Conservation (phyloP, 1,284 basidiomycete species). For the Cutaneotrichosporon cyanovorans region DNA sequence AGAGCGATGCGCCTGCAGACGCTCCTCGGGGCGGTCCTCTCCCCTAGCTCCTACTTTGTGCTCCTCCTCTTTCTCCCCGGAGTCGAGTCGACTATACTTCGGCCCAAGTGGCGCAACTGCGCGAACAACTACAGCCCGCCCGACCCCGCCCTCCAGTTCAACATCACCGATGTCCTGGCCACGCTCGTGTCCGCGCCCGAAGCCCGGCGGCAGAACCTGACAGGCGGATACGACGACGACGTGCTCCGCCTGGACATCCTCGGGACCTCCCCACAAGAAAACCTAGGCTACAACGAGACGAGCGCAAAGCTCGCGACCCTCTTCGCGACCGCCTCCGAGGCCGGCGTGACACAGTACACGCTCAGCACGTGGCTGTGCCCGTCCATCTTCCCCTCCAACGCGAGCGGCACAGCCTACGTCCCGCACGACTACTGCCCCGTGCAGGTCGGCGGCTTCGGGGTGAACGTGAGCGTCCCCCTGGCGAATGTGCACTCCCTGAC, state of each 20-base stretch:
- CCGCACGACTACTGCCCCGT: conserved; percentile 65
- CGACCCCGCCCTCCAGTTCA: conserved; percentile 27
- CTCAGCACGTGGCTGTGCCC: conserved; percentile 68
- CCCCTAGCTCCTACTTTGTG: conserved; percentile 1
- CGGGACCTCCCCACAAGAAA: conserved; percentile 45
- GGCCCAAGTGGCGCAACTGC: conserved; percentile 27
- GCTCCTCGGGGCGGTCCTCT: conserved; percentile 6
- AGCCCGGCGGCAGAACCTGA: conserved; percentile 38
- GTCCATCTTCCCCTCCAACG: conserved; percentile 61
- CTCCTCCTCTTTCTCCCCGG: conserved; percentile 17
- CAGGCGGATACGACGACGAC: conserved; percentile 25
- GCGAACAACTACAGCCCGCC: conserved; percentile 19
- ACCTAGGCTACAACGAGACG: conserved; percentile 56
- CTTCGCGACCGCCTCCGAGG: conserved; percentile 69
- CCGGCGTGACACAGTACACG: conserved; percentile 65
- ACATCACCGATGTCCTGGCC: conserved; percentile 63
- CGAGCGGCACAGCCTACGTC: conserved; percentile 46
- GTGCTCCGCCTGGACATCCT: conserved; percentile 43
- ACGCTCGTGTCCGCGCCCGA: conserved; percentile 53
- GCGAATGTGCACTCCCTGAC: conserved; percentile 64
- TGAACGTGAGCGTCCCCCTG: conserved; percentile 69
- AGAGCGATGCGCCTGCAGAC: conserved; percentile 5
- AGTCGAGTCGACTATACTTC: conserved; percentile 20
- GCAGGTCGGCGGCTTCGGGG: conserved; percentile 63
- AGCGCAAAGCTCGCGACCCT: conserved; percentile 69